phyloP scores from a whole-genome alignment of 192 early-diverging fungal species.

The Coemansia sp. region DNA sequence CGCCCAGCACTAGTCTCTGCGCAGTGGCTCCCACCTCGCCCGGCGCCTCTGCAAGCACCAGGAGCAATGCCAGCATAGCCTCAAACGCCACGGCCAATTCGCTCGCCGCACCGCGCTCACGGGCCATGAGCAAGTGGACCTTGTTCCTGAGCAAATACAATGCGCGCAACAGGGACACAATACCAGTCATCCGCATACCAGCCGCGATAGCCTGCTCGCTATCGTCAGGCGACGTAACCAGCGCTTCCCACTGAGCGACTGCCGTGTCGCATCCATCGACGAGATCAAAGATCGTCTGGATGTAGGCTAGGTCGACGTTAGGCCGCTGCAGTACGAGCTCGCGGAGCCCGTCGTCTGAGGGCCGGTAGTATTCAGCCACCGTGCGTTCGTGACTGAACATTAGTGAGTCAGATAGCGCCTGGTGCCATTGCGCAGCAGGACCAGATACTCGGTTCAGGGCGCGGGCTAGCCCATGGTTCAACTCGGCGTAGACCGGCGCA shows the following conservation, averaged over 20 bases:
- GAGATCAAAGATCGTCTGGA: slow-evolving; percentile 32
- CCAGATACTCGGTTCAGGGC: slow-evolving; percentile 13
- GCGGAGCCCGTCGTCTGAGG: slow-evolving; percentile 7
- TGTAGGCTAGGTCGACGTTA: slow-evolving; percentile 24
- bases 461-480: slow-evolving; percentile 27
- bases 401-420: slow-evolving; percentile 19
- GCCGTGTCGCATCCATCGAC: slow-evolving; percentile 28
- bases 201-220: background rate
- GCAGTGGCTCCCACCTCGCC: background rate
- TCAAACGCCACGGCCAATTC: slow-evolving; percentile 51
- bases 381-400: slow-evolving; percentile 40
- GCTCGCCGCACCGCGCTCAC: slow-evolving; percentile 20
- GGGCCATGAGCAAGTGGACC: slow-evolving; percentile 21
- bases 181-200: background rate
- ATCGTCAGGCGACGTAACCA: background rate
- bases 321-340: slow-evolving; percentile 42
- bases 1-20: background rate
- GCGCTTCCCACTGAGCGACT: slow-evolving; percentile 23
- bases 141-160: slow-evolving; percentile 13
- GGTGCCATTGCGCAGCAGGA: slow-evolving; percentile 34
- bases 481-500: slow-evolving; percentile 20
- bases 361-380: background rate
- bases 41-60: background rate
- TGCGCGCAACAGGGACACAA: slow-evolving; percentile 21
- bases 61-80: slow-evolving; percentile 21